Percentiles rank a stretch among this genome's conserved stretches.
Evolutionary conservation across 257 asterid genomes (phyloP).

Genomic region (Solanum sitiens): DNA sequence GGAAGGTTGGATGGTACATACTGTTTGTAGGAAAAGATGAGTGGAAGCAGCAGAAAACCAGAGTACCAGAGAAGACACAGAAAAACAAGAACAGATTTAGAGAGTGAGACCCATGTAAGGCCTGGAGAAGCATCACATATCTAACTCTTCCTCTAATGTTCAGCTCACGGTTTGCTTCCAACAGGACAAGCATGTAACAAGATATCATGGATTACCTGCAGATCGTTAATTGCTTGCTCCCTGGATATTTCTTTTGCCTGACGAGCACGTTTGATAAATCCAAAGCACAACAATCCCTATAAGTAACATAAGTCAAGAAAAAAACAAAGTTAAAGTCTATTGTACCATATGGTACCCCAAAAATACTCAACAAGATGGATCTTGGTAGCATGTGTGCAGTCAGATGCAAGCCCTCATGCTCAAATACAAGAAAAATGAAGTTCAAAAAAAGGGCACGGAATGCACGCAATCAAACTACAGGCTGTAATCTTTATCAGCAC

Average conservation of each 20-base stretch:
- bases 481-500: neutral
- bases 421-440: neutral
- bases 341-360: neutral
- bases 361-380: neutral
- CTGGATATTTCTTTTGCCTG: constrained; percentile 55
- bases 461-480: neutral
- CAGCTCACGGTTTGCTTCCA: neutral
- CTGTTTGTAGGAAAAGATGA: neutral
- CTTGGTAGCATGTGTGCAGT: neutral
- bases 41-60: neutral
- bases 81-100: neutral
- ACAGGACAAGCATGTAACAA: neutral
- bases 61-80: neutral
- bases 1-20: neutral
- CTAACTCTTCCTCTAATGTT: neutral
- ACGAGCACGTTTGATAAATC: constrained; percentile 77
- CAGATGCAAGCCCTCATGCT: neutral
- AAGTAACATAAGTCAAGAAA: neutral
- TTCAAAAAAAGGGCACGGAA: neutral
- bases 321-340: neutral
- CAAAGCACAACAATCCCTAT: constrained; percentile 82
- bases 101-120: neutral
- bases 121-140: neutral
- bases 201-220: constrained; percentile 41
- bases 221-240: constrained; percentile 79